phyloP scores from a whole-genome alignment of 108 stramenopile genomes.

The Nitzschia sp. region DNA sequence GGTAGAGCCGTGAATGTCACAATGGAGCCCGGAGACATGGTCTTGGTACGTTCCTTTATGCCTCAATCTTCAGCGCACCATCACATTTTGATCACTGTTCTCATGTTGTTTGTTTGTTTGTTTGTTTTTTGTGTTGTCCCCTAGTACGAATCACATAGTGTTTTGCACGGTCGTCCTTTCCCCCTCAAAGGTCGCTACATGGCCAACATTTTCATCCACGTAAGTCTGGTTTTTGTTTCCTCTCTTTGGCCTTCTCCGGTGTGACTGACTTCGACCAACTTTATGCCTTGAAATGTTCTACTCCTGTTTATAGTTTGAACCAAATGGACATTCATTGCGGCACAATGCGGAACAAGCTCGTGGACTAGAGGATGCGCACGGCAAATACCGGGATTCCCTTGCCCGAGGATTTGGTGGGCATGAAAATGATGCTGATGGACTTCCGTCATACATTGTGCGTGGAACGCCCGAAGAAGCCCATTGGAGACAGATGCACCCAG shows the following conservation, averaged over 20 bases:
- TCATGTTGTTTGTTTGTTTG: too few relatives aligned
- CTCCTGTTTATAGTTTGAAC: constrained; percentile 14
- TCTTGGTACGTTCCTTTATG: constrained; percentile 1
- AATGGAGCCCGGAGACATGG: constrained; percentile 80
- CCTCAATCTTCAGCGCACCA: constrained; percentile 49
- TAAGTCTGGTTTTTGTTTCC: constrained; percentile 36
- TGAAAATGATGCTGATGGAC: constrained; percentile 53
- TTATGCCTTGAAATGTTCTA: background rate
- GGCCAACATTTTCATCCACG: constrained; percentile 90
- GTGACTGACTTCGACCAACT: too few relatives aligned
- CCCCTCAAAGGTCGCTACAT: constrained; percentile 73
- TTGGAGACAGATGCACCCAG: constrained; percentile 60
- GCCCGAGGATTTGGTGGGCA: constrained; percentile 55
- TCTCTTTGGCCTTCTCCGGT: too few relatives aligned
- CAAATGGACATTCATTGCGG: constrained; percentile 56
- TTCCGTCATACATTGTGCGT: constrained; percentile 70
- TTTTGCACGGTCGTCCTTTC: constrained; percentile 90
- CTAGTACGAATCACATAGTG: constrained; percentile 86
- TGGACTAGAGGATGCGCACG: constrained; percentile 46
- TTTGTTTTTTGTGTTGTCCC: background rate
- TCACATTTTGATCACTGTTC: constrained; percentile 13
- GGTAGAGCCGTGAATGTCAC: constrained; percentile 89
- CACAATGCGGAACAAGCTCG: constrained; percentile 55
- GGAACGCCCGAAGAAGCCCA: constrained; percentile 66
- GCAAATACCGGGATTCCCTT: constrained; percentile 49